Evolutionary conservation across 306 rosid genomes (phyloP).

Genomic region (Abrus pulchellus): DNA sequence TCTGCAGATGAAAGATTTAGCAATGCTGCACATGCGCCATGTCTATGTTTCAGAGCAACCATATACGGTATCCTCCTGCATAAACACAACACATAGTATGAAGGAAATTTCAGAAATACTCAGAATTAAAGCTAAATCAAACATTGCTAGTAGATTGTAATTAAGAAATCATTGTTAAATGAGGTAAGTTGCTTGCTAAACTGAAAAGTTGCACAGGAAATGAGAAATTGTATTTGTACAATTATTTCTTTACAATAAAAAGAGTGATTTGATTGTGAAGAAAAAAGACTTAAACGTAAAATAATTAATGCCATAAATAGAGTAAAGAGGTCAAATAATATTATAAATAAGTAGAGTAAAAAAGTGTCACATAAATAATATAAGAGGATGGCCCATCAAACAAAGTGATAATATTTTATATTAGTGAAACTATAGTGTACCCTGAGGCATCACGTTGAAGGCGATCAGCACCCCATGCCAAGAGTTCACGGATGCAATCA

Average conservation of each 20-base stretch:
- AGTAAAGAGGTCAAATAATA: no score
- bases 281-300: no score
- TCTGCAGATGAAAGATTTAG: constrained; percentile 90
- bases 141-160: not conserved
- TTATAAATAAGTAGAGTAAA: no score
- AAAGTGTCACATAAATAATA: not conserved
- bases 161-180: not conserved
- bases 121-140: not conserved
- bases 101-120: constrained; percentile 31
- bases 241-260: no score
- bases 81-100: constrained; percentile 20
- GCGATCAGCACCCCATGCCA: constrained; percentile 99
- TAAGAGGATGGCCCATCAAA: constrained; percentile 7
- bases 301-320: no score
- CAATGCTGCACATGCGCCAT: constrained; percentile 88
- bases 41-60: constrained; percentile 83
- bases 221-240: no score
- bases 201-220: constrained; percentile 19
- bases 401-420: constrained; percentile 12
- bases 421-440: constrained; percentile 49
- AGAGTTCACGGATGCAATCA: constrained; percentile 83
- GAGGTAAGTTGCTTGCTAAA: not conserved
- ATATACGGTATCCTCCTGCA: constrained; percentile 89
- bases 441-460: constrained; percentile 91
- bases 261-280: no score